Evolutionary conservation across 192 early-diverging fungal species (phyloP).

Genomic region (Coemansia sp.): DNA sequence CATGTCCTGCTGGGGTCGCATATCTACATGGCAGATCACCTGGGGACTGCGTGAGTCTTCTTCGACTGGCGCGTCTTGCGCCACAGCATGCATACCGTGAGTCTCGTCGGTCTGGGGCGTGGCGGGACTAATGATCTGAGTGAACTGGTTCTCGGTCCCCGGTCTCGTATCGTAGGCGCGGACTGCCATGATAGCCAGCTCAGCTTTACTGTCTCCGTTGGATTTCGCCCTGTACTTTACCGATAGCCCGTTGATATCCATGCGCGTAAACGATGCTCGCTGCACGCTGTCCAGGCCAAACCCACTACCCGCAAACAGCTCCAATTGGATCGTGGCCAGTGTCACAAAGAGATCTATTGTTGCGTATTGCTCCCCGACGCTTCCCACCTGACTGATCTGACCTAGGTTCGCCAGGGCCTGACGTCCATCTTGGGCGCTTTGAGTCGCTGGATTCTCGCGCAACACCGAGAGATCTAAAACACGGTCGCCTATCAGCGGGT

Average conservation of each 20-base stretch:
- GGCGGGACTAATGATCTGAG: conserved; percentile 72
- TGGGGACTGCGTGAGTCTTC: conserved; percentile 45
- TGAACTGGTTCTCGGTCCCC: conserved; percentile 75
- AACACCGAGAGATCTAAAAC: conserved; percentile 33
- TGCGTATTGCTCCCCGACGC: conserved; percentile 24
- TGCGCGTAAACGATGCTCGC: conserved; percentile 58
- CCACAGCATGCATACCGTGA: conserved; percentile 46
- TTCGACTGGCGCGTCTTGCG: conserved; percentile 43
- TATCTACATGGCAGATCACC: conserved; percentile 53
- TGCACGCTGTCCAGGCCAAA: conserved; percentile 55
- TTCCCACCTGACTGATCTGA: conserved; percentile 13
- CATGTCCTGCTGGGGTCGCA: conserved; percentile 53
- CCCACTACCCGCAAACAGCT: conserved; percentile 71
- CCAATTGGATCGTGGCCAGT: conserved; percentile 76
- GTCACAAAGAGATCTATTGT: conserved; percentile 62
- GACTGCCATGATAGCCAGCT: conserved; percentile 69
- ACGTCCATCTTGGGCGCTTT: conserved; percentile 25
- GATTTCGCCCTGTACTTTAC: conserved; percentile 62
- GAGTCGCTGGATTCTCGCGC: conserved; percentile 47
- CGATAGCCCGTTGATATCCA: conserved; percentile 54
- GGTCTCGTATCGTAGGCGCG: conserved; percentile 82
- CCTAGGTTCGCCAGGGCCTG: conserved; percentile 51
- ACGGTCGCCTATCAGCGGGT: conserved; percentile 31
- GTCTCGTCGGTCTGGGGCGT: background rate
- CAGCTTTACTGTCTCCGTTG: conserved; percentile 68